Evolutionary conservation across 164 flowering plant species (phyloP).

Genomic region (Annona squamosa): DNA sequence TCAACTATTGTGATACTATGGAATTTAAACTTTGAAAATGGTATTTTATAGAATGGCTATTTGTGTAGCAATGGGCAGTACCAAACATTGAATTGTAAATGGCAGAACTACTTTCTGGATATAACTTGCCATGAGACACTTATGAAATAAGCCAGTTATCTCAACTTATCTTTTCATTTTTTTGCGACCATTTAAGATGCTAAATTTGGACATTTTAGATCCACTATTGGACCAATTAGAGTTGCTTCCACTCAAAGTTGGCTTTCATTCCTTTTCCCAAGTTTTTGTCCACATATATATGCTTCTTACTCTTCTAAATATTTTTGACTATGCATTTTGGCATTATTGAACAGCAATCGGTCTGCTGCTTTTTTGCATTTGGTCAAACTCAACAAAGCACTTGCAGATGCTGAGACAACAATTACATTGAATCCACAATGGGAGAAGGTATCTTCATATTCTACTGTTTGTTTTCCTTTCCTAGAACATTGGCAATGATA

Average conservation of each 20-base stretch:
- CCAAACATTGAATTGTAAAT: no score
- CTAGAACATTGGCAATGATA: neutral
- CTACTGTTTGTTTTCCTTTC: neutral
- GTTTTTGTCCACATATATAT: neutral
- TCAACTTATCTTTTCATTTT: no score
- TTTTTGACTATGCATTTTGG: neutral
- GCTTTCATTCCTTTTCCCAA: neutral
- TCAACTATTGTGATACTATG: no score
- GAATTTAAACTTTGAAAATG: no score
- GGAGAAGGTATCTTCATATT: slow-evolving; percentile 66
- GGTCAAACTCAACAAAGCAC: slow-evolving; percentile 88
- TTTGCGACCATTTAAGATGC: no score
- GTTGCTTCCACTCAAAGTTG: neutral
- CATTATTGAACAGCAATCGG: slow-evolving; percentile 56
- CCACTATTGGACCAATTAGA: no score
- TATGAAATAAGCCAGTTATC: no score
- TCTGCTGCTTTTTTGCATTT: slow-evolving; percentile 92
- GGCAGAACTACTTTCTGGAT: no score
- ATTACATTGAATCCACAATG: slow-evolving; percentile 74
- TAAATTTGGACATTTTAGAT: no score
- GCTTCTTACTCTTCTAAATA: neutral
- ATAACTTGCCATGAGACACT: no score
- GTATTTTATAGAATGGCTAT: no score
- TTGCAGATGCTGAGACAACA: slow-evolving; percentile 88
- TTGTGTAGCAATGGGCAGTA: no score